Conservation (phyloP, 148 eudicot species). For the Camellia granthamiana region DNA sequence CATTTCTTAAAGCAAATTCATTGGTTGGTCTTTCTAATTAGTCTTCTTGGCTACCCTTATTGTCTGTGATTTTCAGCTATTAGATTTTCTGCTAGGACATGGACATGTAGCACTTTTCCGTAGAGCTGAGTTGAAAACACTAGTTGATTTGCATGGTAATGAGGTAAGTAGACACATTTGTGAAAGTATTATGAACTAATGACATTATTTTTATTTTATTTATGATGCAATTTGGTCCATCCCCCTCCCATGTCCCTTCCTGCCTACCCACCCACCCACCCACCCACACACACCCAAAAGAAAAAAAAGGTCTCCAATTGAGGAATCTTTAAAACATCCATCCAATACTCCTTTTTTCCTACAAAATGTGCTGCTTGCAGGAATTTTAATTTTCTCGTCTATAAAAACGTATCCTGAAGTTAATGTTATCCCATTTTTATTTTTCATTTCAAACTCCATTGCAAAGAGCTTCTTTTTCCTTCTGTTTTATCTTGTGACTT, state of each 20-base stretch:
- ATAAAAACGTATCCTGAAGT: no score
- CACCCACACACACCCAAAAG: neutral
- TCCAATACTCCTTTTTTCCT: neutral
- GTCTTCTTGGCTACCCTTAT: constrained; percentile 13
- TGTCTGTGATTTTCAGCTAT: constrained; percentile 45
- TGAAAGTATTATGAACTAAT: neutral
- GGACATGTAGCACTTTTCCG: constrained; percentile 55
- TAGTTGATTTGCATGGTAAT: constrained; percentile 59
- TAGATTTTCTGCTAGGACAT: constrained; percentile 57
- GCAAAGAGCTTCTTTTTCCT: neutral
- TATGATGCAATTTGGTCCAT: neutral
- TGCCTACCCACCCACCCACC: neutral
- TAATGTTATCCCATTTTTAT: no score
- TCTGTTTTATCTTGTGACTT: constrained; percentile 1
- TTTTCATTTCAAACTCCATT: no score
- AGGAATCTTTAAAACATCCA: neutral
- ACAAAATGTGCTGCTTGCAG: no score
- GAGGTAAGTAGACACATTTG: constrained; percentile 34
- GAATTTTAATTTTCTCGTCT: no score
- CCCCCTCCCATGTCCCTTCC: no score
- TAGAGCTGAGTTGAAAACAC: constrained; percentile 63
- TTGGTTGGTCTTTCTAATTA: neutral
- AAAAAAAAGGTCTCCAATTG: neutral
- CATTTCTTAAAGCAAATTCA: constrained; percentile 3
- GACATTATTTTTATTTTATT: neutral